These are phyloP conservation scores for Geranomyces michiganensis DNA, from an alignment of 192 early-diverging fungal species.

Conservation along the genomic window DNA sequence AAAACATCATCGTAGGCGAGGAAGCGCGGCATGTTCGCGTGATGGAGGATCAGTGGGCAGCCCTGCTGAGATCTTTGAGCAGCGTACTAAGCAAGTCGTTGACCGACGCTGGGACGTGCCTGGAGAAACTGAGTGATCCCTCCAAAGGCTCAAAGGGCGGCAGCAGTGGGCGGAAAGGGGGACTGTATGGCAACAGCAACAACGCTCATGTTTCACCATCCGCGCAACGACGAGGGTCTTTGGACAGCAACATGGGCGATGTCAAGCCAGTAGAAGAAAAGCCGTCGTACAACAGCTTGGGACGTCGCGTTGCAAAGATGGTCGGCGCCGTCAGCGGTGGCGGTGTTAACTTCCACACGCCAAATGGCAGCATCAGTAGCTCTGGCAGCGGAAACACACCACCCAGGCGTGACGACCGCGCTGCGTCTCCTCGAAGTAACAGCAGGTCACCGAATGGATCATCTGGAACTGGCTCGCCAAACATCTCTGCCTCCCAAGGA, in stretches of 20 bases:
- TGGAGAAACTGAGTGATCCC: conserved; percentile 11
- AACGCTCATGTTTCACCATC: background rate
- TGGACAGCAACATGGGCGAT: conserved; percentile 28
- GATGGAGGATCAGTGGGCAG: conserved; percentile 24
- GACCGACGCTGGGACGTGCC: background rate
- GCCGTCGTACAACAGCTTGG: conserved; percentile 9
- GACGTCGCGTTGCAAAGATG: conserved; percentile 4
- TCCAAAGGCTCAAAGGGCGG: background rate
- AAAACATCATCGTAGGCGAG: conserved; percentile 25
- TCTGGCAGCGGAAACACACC: background rate
- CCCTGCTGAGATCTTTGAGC: conserved; percentile 1
- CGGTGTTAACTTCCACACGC: background rate
- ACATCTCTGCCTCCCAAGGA: background rate
- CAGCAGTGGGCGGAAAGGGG: too few relatives aligned
- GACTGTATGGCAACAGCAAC: background rate
- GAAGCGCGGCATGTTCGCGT: conserved; percentile 30
- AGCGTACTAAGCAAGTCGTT: background rate
- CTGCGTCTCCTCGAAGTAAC: background rate
- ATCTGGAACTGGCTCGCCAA: background rate
- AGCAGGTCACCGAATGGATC: background rate
- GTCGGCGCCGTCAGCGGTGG: background rate
- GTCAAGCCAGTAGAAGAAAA: conserved; percentile 7
- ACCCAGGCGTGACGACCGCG: too few relatives aligned
- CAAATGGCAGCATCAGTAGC: background rate
- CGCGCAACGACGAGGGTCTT: conserved; percentile 20